Conservation (phyloP, 208 protist species). For the Leptomonas seymouri region DNA sequence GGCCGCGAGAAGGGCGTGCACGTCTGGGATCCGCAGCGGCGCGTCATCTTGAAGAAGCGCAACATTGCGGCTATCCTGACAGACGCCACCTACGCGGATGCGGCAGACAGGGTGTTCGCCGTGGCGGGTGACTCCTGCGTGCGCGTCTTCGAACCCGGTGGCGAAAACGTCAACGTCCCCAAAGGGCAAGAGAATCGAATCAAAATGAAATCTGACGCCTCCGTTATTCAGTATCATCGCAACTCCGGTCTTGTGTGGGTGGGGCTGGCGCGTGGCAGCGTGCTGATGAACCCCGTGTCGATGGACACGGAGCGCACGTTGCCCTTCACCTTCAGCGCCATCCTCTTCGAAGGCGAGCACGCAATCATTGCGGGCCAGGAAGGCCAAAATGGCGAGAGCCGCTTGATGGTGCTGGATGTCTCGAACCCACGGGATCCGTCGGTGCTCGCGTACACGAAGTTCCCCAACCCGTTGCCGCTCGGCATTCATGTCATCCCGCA, state of each 20-base stretch:
- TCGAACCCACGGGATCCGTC: slow-evolving; percentile 52
- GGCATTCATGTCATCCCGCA: slow-evolving; percentile 66
- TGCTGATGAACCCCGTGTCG: slow-evolving; percentile 67
- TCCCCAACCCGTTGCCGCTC: slow-evolving; percentile 44
- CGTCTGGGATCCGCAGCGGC: slow-evolving; percentile 87
- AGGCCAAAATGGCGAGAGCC: slow-evolving; percentile 34
- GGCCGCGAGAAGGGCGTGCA: slow-evolving; percentile 83
- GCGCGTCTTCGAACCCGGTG: slow-evolving; percentile 78
- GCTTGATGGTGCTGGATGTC: slow-evolving; percentile 76
- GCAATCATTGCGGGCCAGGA: slow-evolving; percentile 75
- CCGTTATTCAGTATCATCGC: slow-evolving; percentile 69
- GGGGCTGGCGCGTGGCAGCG: slow-evolving; percentile 48
- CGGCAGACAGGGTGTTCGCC: slow-evolving; percentile 68
- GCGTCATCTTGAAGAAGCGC: slow-evolving; percentile 70
- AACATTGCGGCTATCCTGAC: slow-evolving; percentile 85
- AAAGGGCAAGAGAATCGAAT: slow-evolving; percentile 62
- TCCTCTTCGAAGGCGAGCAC: slow-evolving; percentile 69
- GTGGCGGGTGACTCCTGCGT: slow-evolving; percentile 81
- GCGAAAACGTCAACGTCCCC: slow-evolving; percentile 63
- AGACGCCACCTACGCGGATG: slow-evolving; percentile 64
- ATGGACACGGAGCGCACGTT: slow-evolving; percentile 48
- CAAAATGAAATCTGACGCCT: slow-evolving; percentile 68
- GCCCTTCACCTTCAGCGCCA: slow-evolving; percentile 52
- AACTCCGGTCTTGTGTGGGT: slow-evolving; percentile 72
- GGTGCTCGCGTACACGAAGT: slow-evolving; percentile 52